phyloP scores from a whole-genome alignment of 2,329 filamentous ascomycete species.

The Epichloe bromicola region DNA sequence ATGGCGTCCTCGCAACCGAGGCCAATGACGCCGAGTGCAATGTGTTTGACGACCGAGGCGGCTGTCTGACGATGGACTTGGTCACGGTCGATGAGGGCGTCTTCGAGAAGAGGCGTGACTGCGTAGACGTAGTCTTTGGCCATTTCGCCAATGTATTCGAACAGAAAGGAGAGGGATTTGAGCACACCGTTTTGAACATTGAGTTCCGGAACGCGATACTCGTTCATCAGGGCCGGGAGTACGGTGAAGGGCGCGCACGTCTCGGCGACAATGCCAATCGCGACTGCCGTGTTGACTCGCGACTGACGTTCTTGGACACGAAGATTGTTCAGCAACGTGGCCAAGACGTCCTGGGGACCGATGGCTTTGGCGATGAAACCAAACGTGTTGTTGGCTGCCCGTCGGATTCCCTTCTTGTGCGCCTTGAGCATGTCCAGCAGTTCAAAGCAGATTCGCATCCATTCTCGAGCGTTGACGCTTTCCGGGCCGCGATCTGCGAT shows the following conservation, averaged over 20 bases:
- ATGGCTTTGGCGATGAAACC: slow-evolving; percentile 99
- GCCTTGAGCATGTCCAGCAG: slow-evolving; percentile 98
- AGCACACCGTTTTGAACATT: slow-evolving; percentile 98
- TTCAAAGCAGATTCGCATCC: slow-evolving; percentile 99
- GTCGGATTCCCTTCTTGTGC: slow-evolving; percentile 97
- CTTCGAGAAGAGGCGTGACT: slow-evolving; percentile 87
- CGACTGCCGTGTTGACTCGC: slow-evolving; percentile 94
- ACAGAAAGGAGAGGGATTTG: slow-evolving; percentile 92
- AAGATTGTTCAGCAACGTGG: slow-evolving; percentile 90
- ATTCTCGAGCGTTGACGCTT: slow-evolving; percentile 91
- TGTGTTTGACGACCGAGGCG: slow-evolving; percentile 92
- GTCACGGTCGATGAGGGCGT: slow-evolving; percentile 93
- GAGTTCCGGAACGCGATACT: slow-evolving; percentile 94
- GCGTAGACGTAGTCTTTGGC: slow-evolving; percentile 99
- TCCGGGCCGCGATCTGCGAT: slow-evolving; percentile 95
- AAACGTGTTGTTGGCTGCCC: slow-evolving; percentile 98
- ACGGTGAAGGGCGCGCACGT: slow-evolving; percentile 98
- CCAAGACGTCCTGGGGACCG: slow-evolving; percentile 90
- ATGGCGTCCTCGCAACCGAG: slow-evolving; percentile 97
- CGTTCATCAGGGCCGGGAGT: slow-evolving; percentile 97
- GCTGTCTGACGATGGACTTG: slow-evolving; percentile 97
- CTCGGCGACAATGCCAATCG: slow-evolving; percentile 96
- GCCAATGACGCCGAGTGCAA: slow-evolving; percentile 92
- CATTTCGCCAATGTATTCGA: slow-evolving; percentile 99
- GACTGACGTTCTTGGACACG: slow-evolving; percentile 96